These are phyloP conservation scores for Arctium minus DNA, from an alignment of 129 eudicot species.

Conservation along the genomic window DNA sequence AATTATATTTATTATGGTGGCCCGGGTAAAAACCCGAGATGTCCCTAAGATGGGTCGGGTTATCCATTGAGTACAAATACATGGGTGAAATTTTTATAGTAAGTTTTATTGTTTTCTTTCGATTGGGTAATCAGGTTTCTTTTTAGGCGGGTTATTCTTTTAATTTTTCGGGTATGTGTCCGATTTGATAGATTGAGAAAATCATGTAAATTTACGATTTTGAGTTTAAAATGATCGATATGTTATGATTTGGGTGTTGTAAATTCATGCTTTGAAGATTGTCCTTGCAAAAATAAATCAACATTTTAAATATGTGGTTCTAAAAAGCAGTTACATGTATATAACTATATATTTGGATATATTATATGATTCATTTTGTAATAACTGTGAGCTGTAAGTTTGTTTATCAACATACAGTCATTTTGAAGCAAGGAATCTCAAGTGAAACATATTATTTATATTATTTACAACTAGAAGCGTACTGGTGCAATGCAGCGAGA, in stretches of 20 bases:
- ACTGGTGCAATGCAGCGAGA: too few relatives aligned
- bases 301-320: not conserved
- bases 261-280: too few relatives aligned
- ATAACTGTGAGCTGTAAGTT: not conserved
- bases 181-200: conserved; percentile 17
- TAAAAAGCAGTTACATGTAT: not conserved
- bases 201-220: conserved; percentile 25
- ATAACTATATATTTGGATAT: too few relatives aligned
- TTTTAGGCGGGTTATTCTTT: conserved; percentile 19
- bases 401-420: not conserved
- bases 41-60: conserved; percentile 41
- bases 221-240: conserved; percentile 21
- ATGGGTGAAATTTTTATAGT: conserved; percentile 14
- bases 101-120: conserved; percentile 12
- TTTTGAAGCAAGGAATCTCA: not conserved
- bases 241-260: conserved; percentile 1
- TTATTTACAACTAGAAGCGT: too few relatives aligned
- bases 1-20: conserved; percentile 95
- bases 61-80: conserved; percentile 24
- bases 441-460: not conserved
- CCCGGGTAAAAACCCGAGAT: conserved; percentile 71
- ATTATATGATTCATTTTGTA: not conserved
- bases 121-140: conserved; percentile 10
- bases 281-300: not conserved
- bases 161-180: conserved; percentile 16